Base-by-base conservation (phyloP, 441 rosid species). In the Macaranga tanarius region DNA sequence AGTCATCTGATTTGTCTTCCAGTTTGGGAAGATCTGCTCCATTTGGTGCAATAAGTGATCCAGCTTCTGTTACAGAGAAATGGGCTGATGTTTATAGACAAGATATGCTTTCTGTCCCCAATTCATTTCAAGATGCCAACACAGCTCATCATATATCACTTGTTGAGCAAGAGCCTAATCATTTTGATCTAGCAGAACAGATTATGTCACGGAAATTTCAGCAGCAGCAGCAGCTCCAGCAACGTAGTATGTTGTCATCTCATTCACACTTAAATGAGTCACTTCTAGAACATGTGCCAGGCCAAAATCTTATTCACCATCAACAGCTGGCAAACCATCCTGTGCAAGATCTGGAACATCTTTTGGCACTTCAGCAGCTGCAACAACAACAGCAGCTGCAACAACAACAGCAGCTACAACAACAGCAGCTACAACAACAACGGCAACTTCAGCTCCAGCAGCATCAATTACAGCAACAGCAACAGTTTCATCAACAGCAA, bases 121-220 rank as follows among this genome's bases (percentile, higher is more conserved):
- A 72, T 76, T 72, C 84, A 74, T 77, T 79, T 83, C 84, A 81
- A 55, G 89, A 84, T 75, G 54, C 85, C 25, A 42, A 83, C 76
- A 79, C 84, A 83, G 85, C 84, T 72, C 85, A 66, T 63, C 89
- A 72, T 50, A 67, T 82, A 64, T 65, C 88, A 26, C 93, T 62
- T 65, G 73, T 84, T 77, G 97, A 84, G 62, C 87, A 77, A 77
- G 93, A 79, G 28, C 68, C 85, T 65, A 83, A 83, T 66, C 82
- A 73, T 74, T 80, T 87, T 77, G 90, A 81, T 71, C 77, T 79
- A 69, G 82, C 83, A 22, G 92, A 87, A 83, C 91, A 87, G 65
- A 77, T 82, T 68, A 70, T 84, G 81, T 79, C 79, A 60, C 79
- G 82, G 64, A 86, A 87, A 74, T 60, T 84, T 76, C 89, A 71